Evolutionary conservation across 805 yeast genomes (phyloP), one percentile per base, ranked within the genome.

Genomic region (Cyberlindnera sargentensis): DNA sequence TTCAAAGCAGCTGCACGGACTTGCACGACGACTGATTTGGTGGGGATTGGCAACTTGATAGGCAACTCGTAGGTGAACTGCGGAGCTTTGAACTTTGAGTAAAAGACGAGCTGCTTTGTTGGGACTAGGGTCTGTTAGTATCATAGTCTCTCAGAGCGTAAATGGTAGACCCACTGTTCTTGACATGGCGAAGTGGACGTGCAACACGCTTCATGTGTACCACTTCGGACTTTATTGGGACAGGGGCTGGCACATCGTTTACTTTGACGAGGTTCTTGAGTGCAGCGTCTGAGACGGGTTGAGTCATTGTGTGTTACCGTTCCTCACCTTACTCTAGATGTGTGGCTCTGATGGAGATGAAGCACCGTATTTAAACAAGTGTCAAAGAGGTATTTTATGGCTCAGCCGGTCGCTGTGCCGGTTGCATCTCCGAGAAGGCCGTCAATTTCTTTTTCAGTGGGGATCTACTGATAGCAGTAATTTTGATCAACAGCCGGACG

Each of bases 1-100:
- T 80, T 82, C 33, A 85, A 63, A 1, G 83, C 76, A 2, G 77
- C 80, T 45, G 75, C 75, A 37, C 67, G 65, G 25, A 82, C 77
- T 50, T 80, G 75, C 9, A 85, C 77, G 23, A 84, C 65, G 5
- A 84, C 55, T 41, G 51, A 68, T 66, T 29, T 67, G 26, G 35
- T 57, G 6, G 68, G 62, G 39, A 79, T 62, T 3, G 82, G 84
- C 24, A 71, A 54, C 28, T 69, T 69, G 39, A 75, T 68, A 34
- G 70, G 71, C 50, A 75, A 72, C 49, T 75, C 75, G 57, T 79
- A 80, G 31, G 77, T 75, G 52, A 80, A 68, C 15, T 57, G 59
- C 11, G 68, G 61, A 15, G 63, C 63, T 27, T 63, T 64, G 40
- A 55, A 39, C 46, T 61, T 65, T 11, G 73, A 67, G 49, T 57